Evolutionary conservation across 371 early-diverging fungal species (phyloP).

Genomic region (Lichtheimia ornata): DNA sequence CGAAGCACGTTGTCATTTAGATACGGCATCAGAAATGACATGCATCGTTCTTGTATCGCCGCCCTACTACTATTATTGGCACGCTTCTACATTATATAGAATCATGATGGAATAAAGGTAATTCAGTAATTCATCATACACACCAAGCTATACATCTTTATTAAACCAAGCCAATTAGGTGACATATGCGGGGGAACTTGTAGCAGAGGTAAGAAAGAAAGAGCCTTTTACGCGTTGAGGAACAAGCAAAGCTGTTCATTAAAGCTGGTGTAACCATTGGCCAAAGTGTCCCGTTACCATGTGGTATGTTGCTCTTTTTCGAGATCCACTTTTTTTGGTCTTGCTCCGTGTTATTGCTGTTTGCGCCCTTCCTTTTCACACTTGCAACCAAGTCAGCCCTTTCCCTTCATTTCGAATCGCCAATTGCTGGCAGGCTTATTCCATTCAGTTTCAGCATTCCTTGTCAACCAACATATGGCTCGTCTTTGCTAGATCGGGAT

Average conservation of each 20-base stretch:
- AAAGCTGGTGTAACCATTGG: slow-evolving; percentile 12
- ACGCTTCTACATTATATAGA: too few species aligned
- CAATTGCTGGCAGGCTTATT: neutral
- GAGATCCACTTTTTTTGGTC: neutral
- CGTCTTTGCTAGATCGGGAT: slow-evolving; percentile 12
- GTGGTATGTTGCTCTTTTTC: slow-evolving; percentile 8
- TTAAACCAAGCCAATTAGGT: too few species aligned
- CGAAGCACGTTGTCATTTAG: too few species aligned
- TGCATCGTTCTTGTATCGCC: too few species aligned
- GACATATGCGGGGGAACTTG: too few species aligned
- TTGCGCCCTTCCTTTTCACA: slow-evolving; percentile 1
- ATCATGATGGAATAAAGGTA: too few species aligned
- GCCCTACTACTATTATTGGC: too few species aligned
- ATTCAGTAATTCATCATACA: too few species aligned
- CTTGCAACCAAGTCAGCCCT: neutral
- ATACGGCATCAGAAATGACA: too few species aligned
- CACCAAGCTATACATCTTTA: too few species aligned
- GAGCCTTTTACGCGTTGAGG: neutral
- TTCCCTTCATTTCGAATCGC: slow-evolving; percentile 8
- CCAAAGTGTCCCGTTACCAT: neutral
- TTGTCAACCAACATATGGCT: neutral
- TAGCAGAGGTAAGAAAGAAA: neutral
- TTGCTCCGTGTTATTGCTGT: neutral
- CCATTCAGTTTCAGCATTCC: neutral
- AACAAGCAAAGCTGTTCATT: slow-evolving; percentile 1